Conservation (phyloP, 306 rosid genomes). For the Rosa chinensis region DNA sequence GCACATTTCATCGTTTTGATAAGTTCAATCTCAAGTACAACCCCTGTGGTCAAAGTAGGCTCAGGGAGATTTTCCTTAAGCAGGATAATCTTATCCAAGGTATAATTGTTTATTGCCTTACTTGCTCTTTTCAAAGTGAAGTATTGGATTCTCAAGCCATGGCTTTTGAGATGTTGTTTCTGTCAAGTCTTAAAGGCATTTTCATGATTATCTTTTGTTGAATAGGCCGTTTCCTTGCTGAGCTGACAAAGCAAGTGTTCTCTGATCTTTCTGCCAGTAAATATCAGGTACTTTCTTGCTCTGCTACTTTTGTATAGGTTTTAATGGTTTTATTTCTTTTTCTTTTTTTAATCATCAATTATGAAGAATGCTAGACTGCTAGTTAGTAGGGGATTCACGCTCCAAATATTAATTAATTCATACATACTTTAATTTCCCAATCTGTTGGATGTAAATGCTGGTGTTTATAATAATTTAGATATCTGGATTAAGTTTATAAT, state of each 20-base stretch:
- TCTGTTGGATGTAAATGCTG: background rate
- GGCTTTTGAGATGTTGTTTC: background rate
- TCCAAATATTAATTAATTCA: background rate
- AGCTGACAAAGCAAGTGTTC: slow-evolving; percentile 91
- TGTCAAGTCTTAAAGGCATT: background rate
- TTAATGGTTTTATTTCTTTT: background rate
- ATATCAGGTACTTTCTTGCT: slow-evolving; percentile 72
- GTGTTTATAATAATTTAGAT: background rate
- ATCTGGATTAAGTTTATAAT: background rate
- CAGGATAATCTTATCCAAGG: slow-evolving; percentile 99
- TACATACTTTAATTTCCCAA: background rate
- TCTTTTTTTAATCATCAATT: background rate
- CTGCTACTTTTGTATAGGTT: slow-evolving; percentile 12
- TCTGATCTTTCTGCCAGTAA: slow-evolving; percentile 90
- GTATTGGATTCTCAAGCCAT: background rate
- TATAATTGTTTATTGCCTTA: slow-evolving; percentile 27
- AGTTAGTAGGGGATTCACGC: background rate
- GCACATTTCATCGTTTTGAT: slow-evolving; percentile 99
- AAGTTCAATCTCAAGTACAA: slow-evolving; percentile 97
- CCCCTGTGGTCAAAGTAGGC: slow-evolving; percentile 99
- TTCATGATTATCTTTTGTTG: slow-evolving; percentile 4
- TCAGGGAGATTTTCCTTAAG: slow-evolving; percentile 94
- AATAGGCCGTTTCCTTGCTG: slow-evolving; percentile 92
- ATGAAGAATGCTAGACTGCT: background rate
- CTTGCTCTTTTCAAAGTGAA: background rate